Evolutionary conservation across 306 rosid genomes (phyloP).

Genomic region (Dalbergia cochinchinensis): DNA sequence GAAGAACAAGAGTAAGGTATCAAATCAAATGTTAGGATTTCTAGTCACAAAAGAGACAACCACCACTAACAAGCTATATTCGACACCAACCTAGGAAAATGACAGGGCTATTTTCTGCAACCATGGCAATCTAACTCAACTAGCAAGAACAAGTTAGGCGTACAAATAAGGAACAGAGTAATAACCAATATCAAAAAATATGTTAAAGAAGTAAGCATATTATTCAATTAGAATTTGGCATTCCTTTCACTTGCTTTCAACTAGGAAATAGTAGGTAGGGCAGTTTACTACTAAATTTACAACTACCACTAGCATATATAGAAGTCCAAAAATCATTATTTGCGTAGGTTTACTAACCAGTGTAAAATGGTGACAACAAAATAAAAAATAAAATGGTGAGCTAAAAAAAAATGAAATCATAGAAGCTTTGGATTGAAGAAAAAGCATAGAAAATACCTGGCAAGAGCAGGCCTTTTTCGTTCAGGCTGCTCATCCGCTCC

Average conservation of each 20-base stretch:
- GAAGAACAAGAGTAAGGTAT: too few species aligned
- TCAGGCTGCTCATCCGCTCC: conserved; percentile 96
- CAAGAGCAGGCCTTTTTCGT: conserved; percentile 96
- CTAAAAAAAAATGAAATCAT: conserved; percentile 13
- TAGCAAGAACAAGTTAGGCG: too few species aligned
- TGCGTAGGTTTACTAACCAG: conserved; percentile 3
- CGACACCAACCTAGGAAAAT: background rate
- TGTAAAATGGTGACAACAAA: background rate
- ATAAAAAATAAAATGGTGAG: background rate
- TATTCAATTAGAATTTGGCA: conserved; percentile 16
- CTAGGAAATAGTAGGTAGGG: conserved; percentile 29
- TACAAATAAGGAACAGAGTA: too few species aligned
- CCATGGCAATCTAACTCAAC: too few species aligned
- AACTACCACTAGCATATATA: conserved; percentile 5
- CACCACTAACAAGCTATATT: background rate
- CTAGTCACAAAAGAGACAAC: background rate
- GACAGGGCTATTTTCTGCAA: background rate
- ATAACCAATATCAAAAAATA: too few species aligned
- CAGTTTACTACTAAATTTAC: background rate
- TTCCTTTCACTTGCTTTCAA: conserved; percentile 34
- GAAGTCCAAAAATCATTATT: background rate
- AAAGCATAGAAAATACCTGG: conserved; percentile 63
- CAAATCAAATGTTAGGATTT: too few species aligned
- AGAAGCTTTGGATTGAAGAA: conserved; percentile 12
- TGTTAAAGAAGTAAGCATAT: too few species aligned